A percentile compares a stretch with the other conserved stretches of the same genome.
These are phyloP conservation scores for Tulasnella sp. DNA, from an alignment of 768 basidiomycete genomes.

Conservation along the genomic window DNA sequence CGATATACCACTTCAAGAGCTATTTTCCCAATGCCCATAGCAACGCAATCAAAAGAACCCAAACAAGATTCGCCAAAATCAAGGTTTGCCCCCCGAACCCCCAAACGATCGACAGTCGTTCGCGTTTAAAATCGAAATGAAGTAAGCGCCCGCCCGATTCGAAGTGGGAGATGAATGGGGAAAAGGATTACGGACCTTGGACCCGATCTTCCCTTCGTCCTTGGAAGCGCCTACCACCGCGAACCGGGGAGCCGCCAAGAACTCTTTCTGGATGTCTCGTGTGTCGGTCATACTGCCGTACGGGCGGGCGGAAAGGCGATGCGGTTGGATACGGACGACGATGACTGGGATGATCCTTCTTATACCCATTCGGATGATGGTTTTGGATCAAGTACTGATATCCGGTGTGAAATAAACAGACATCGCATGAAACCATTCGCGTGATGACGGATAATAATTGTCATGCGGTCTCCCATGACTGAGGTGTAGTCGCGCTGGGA, in stretches of 20 bases:
- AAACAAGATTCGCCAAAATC: not conserved
- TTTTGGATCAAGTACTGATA: too few relatives aligned
- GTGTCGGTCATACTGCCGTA: not conserved
- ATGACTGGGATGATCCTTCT: not conserved
- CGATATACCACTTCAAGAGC: not conserved
- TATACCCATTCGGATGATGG: too few relatives aligned
- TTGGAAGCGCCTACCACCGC: conserved; percentile 79
- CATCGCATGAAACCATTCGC: too few relatives aligned
- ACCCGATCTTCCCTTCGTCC: conserved; percentile 65
- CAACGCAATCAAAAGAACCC: not conserved
- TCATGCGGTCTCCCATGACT: too few relatives aligned
- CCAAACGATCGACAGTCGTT: too few relatives aligned
- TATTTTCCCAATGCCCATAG: too few relatives aligned
- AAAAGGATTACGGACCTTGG: conserved; percentile 36
- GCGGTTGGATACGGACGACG: not conserved
- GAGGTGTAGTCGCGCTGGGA: too few relatives aligned
- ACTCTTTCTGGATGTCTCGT: not conserved
- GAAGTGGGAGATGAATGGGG: not conserved
- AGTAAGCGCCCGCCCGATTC: not conserved
- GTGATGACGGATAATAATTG: too few relatives aligned
- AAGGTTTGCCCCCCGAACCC: too few relatives aligned
- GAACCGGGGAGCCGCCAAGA: conserved; percentile 27
- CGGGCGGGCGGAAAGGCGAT: too few relatives aligned
- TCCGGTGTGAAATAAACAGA: not conserved
- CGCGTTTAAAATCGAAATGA: too few relatives aligned